phyloP scores from a whole-genome alignment of 306 rosid species.

The Sindora glabra region DNA sequence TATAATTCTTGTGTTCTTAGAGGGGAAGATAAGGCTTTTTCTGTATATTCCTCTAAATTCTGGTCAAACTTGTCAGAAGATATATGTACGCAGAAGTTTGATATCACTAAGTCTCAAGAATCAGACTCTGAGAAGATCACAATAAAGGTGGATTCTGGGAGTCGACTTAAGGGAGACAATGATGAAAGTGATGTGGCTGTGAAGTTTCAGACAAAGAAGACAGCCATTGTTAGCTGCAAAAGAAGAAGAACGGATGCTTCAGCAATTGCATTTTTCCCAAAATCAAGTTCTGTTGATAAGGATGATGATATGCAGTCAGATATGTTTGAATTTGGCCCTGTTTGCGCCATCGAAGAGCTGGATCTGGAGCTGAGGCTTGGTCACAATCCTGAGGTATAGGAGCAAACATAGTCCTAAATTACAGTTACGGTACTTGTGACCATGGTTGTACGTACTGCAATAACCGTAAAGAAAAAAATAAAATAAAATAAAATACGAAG shows the following conservation, averaged over 20 bases:
- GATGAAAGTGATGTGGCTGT: conserved; percentile 8
- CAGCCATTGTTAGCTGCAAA: conserved; percentile 44
- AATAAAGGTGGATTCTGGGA: conserved; percentile 25
- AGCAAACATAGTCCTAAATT: too few species aligned
- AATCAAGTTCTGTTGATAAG: conserved; percentile 20
- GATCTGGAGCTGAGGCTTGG: conserved; percentile 50
- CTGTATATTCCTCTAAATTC: conserved; percentile 21
- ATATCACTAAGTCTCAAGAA: conserved; percentile 4
- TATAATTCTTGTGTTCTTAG: conserved; percentile 15
- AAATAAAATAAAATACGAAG: too few species aligned
- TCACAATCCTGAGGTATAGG: conserved; percentile 25
- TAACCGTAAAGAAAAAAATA: too few species aligned
- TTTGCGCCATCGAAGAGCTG: conserved; percentile 27
- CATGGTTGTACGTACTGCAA: too few species aligned
- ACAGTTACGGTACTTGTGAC: too few species aligned
- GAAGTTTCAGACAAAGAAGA: conserved; percentile 16
- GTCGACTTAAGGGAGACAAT: not conserved
- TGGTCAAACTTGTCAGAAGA: conserved; percentile 32
- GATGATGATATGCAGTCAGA: not conserved
- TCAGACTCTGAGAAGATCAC: conserved; percentile 37
- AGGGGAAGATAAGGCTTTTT: conserved; percentile 3
- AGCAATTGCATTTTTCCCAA: conserved; percentile 29
- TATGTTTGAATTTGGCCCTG: conserved; percentile 21
- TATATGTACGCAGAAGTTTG: conserved; percentile 7
- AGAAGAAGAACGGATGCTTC: conserved; percentile 49